Percentiles rank a stretch among this genome's conserved stretches.
Evolutionary conservation across 768 basidiomycete species (phyloP).

Genomic region (Pulveroboletus frians): DNA sequence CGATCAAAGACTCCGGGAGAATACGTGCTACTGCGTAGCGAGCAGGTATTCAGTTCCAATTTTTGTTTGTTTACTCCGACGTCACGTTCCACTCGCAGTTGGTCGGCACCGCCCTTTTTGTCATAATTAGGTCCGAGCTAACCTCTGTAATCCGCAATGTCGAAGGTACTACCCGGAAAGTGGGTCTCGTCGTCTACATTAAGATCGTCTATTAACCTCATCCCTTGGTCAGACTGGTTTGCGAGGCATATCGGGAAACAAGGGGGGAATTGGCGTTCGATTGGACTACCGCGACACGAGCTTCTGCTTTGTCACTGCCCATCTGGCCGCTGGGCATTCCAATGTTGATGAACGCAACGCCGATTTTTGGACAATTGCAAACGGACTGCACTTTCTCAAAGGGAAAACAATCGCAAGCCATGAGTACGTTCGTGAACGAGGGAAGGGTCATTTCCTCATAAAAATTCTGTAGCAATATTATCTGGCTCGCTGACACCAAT

Average conservation of each 20-base stretch:
- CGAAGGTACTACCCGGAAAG: slow-evolving; percentile 89
- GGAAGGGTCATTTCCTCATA: slow-evolving; percentile 4
- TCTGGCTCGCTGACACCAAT: slow-evolving; percentile 95
- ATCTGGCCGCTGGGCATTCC: slow-evolving; percentile 91
- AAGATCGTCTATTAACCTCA: slow-evolving; percentile 6
- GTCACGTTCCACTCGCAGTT: slow-evolving; percentile 46
- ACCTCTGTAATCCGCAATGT: slow-evolving; percentile 83
- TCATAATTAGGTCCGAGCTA: slow-evolving; percentile 75
- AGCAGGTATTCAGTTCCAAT: slow-evolving; percentile 55
- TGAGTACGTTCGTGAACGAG: slow-evolving; percentile 53
- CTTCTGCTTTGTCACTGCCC: slow-evolving; percentile 94
- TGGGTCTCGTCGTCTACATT: slow-evolving; percentile 23
- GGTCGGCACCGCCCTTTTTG: slow-evolving; percentile 88
- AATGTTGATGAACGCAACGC: slow-evolving; percentile 88
- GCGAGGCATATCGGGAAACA: slow-evolving; percentile 94
- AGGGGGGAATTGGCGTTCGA: slow-evolving; percentile 93
- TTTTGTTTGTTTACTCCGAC: neutral
- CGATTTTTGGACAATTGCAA: slow-evolving; percentile 84
- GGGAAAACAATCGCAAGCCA: slow-evolving; percentile 88
- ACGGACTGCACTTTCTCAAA: slow-evolving; percentile 80
- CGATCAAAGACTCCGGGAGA: slow-evolving; percentile 62
- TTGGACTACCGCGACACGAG: slow-evolving; percentile 87
- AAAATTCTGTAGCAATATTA: slow-evolving; percentile 62
- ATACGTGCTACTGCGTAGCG: slow-evolving; percentile 86
- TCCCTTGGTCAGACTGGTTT: slow-evolving; percentile 62